A percentile compares a stretch with the other conserved stretches of the same genome.
Evolutionary conservation across 2,329 filamentous ascomycete species (phyloP).

Genomic region (Dactylella cylindrospora): DNA sequence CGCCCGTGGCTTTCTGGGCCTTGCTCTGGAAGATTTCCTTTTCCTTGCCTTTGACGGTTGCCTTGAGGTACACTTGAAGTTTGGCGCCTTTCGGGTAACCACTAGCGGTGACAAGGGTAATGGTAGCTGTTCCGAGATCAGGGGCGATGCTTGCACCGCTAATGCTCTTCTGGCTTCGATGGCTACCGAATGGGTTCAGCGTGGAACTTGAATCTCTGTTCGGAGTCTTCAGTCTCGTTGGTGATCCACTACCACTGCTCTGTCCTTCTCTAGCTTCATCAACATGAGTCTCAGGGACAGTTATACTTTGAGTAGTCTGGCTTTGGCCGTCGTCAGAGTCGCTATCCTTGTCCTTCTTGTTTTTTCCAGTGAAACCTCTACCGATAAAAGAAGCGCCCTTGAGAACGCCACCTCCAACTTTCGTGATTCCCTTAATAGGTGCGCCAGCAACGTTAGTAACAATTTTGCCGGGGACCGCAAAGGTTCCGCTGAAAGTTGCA

Average conservation of each 20-base stretch:
- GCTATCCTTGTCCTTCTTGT: constrained; percentile 60
- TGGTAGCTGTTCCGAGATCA: constrained; percentile 72
- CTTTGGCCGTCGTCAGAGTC: constrained; percentile 48
- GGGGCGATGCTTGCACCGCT: constrained; percentile 65
- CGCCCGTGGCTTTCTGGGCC: constrained; percentile 72
- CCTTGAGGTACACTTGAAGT: constrained; percentile 72
- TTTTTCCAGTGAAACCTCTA: constrained; percentile 75
- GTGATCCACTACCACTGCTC: constrained; percentile 34
- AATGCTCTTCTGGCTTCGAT: constrained; percentile 55
- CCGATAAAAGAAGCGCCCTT: constrained; percentile 90
- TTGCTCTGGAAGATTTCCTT: constrained; percentile 92
- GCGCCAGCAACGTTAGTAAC: constrained; percentile 78
- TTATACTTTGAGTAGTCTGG: constrained; percentile 16
- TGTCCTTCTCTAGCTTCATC: constrained; percentile 29
- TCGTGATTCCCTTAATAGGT: constrained; percentile 88
- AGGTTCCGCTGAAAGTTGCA: constrained; percentile 88
- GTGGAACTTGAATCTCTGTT: constrained; percentile 50
- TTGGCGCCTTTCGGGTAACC: constrained; percentile 76
- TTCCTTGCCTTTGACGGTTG: constrained; percentile 61
- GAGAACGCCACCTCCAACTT: constrained; percentile 75
- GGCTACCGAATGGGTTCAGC: constrained; percentile 57
- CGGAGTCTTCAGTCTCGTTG: constrained; percentile 39
- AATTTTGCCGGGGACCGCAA: constrained; percentile 81
- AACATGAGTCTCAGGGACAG: constrained; percentile 2
- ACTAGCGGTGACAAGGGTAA: constrained; percentile 75